A percentile compares a stretch with the other conserved stretches of the same genome.
Conservation (phyloP, 1,139 yeast genomes). For the Candida tetrigidarum region DNA sequence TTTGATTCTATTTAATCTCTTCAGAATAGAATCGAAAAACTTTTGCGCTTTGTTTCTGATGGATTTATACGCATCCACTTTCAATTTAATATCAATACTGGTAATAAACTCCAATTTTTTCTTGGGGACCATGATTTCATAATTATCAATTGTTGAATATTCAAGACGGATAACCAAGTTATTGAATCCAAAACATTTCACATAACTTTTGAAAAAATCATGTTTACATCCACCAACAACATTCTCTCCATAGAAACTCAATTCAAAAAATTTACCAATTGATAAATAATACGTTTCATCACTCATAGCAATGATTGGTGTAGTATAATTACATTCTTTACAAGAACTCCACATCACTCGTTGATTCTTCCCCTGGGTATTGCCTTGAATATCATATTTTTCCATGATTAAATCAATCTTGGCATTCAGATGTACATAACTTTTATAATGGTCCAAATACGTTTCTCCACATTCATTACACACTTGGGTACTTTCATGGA, state of each 20-base stretch:
- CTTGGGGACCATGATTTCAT: slow-evolving; percentile 81
- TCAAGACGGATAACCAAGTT: slow-evolving; percentile 82
- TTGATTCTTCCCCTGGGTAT: slow-evolving; percentile 32
- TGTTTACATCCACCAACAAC: slow-evolving; percentile 61
- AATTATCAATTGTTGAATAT: slow-evolving; percentile 70
- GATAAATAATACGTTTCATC: slow-evolving; percentile 90
- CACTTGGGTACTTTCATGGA: slow-evolving; percentile 63
- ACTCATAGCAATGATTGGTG: slow-evolving; percentile 86
- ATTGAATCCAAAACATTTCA: slow-evolving; percentile 82
- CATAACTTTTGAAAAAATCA: slow-evolving; percentile 78
- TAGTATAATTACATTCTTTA: slow-evolving; percentile 71
- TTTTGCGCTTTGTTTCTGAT: slow-evolving; percentile 56
- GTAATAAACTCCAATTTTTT: slow-evolving; percentile 76
- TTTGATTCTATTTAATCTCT: slow-evolving; percentile 76
- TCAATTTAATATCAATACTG: slow-evolving; percentile 68
- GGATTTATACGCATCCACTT: slow-evolving; percentile 61
- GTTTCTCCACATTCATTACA: slow-evolving; percentile 86
- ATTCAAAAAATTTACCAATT: slow-evolving; percentile 89
- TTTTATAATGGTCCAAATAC: slow-evolving; percentile 75
- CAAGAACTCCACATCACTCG: slow-evolving; percentile 94
- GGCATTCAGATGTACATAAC: slow-evolving; percentile 89
- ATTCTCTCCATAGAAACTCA: slow-evolving; percentile 76
- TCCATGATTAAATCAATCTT: slow-evolving; percentile 81
- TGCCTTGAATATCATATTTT: slow-evolving; percentile 53
- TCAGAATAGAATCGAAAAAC: slow-evolving; percentile 77